phyloP scores from a whole-genome alignment of 805 yeast genomes.

The Kazachstania martiniae region DNA sequence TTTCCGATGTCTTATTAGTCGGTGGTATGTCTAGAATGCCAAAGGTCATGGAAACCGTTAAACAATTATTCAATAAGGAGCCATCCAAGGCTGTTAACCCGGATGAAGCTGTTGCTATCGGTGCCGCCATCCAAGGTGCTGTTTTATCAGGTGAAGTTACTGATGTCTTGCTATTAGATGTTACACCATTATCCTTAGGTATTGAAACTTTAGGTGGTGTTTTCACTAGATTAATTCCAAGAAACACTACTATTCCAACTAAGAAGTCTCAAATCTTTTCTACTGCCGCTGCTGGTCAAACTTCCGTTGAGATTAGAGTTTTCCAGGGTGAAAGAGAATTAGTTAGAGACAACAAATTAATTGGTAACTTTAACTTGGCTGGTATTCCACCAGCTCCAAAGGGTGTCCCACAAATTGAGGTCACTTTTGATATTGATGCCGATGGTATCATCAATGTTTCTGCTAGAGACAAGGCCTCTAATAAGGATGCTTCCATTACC shows the following conservation, averaged over 20 bases:
- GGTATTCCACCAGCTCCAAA: slow-evolving; percentile 85
- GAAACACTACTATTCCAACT: slow-evolving; percentile 94
- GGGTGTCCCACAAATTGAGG: slow-evolving; percentile 77
- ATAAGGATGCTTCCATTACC: slow-evolving; percentile 89
- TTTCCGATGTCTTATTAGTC: slow-evolving; percentile 67
- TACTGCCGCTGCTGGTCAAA: slow-evolving; percentile 93
- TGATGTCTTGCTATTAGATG: slow-evolving; percentile 82
- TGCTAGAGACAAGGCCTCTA: slow-evolving; percentile 87
- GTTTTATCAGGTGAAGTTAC: slow-evolving; percentile 90
- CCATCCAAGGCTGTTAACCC: slow-evolving; percentile 93
- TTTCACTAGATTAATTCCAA: slow-evolving; percentile 77
- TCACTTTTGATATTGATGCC: slow-evolving; percentile 91
- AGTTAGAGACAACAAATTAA: slow-evolving; percentile 93
- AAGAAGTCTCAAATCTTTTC: slow-evolving; percentile 94
- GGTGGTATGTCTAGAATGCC: slow-evolving; percentile 94
- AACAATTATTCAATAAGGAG: slow-evolving; percentile 62
- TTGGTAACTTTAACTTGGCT: slow-evolving; percentile 90
- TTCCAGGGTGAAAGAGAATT: slow-evolving; percentile 99
- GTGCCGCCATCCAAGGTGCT: slow-evolving; percentile 98
- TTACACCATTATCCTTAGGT: slow-evolving; percentile 81
- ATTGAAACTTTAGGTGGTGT: slow-evolving; percentile 98
- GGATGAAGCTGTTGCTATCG: slow-evolving; percentile 88
- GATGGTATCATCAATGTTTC: slow-evolving; percentile 95
- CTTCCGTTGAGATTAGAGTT: slow-evolving; percentile 93
- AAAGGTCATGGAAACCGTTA: slow-evolving; percentile 59